Base-by-base conservation (phyloP, 805 yeast genomes). In the Myxozyma lipomycoides region DNA sequence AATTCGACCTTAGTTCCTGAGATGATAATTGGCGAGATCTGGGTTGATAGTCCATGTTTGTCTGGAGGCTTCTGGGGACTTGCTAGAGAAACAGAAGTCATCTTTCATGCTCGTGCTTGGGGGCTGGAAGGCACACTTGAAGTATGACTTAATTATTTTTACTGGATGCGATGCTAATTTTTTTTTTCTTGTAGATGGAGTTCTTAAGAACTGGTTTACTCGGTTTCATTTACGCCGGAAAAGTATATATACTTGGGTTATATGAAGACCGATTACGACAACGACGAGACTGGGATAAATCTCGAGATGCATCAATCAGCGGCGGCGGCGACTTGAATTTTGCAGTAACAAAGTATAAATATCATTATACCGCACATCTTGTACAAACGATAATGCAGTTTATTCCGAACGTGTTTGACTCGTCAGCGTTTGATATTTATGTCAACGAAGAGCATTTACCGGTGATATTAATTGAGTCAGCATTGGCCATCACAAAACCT, bases 11-110 rank as follows among this genome's bases (percentile, higher is more conserved):
- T 93, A 17, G 85, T 87, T 3, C 80, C 82, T 1, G 83, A 77
- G 43, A 78, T 86, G 62, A 87, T 84, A 56, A 86, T 93, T 15
- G 98, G 98, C 24, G 99, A 93, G 67, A 83, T 93, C 30, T 93
- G 98, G 98, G 86, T 93, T n/a, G 96, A 90, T 62, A 84, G 95
- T 39, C 91, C 91, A 1, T 85, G 95, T 53, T 69, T 93, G 4
- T 83, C 95, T 1, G 96, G 95, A 15, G 96, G 95, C 0, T 86
- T 85, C 63, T 88, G 89, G 83, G 90, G 81, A 1, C 66, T 78
- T 18, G 82, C 69, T 23, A 79, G 70, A 45, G 87, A 85, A 40
- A 84, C 95, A 0, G 82, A 79, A 51, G 76, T 74, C 53, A 83
- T 87, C 1, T 88, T 88, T 68, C 93, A 84, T 61, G 95, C 95